Percentiles rank a stretch among this genome's conserved stretches.
Evolutionary conservation across 345 rosid genomes (phyloP).

Genomic region (Salix dunnii): DNA sequence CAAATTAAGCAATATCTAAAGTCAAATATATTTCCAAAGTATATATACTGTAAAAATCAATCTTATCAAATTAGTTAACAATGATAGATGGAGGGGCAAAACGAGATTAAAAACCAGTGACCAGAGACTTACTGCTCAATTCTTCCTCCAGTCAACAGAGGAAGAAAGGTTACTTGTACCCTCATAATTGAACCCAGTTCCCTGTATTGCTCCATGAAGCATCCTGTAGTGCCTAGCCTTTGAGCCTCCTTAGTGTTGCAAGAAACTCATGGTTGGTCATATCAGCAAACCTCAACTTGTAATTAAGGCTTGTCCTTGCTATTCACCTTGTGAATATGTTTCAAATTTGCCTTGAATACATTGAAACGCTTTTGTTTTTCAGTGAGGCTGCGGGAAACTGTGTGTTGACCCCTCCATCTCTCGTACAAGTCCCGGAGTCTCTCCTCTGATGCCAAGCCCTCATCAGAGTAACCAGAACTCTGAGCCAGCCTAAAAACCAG

Average conservation of each 20-base stretch:
- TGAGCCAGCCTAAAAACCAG: constrained; percentile 8
- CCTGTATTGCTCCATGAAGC: constrained; percentile 25
- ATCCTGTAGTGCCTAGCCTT: constrained; percentile 35
- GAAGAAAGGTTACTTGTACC: constrained; percentile 19
- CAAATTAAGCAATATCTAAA: not conserved
- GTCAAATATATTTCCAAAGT: too few relatives aligned
- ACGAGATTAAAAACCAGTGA: not conserved
- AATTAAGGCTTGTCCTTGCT: constrained; percentile 14
- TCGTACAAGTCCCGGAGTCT: constrained; percentile 21
- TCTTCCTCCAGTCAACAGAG: constrained; percentile 39
- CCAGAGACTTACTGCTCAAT: constrained; percentile 29
- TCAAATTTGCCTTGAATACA: constrained; percentile 17
- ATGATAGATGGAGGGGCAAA: too few relatives aligned
- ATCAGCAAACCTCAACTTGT: constrained; percentile 34
- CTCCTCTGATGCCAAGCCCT: constrained; percentile 22
- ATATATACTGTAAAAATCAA: too few relatives aligned
- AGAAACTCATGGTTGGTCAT: constrained; percentile 46
- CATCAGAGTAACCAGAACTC: constrained; percentile 18
- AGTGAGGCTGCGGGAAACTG: constrained; percentile 20
- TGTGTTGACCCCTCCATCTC: constrained; percentile 22
- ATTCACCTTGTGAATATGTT: constrained; percentile 12
- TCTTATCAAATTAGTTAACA: too few relatives aligned
- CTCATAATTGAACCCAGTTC: constrained; percentile 20
- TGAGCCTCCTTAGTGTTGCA: constrained; percentile 21
- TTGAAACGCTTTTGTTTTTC: constrained; percentile 20